Percentiles rank a stretch among this genome's conserved stretches.
Evolutionary conservation across 169 alveolate genomes (phyloP).

Genomic region (Plasmodium inui): DNA sequence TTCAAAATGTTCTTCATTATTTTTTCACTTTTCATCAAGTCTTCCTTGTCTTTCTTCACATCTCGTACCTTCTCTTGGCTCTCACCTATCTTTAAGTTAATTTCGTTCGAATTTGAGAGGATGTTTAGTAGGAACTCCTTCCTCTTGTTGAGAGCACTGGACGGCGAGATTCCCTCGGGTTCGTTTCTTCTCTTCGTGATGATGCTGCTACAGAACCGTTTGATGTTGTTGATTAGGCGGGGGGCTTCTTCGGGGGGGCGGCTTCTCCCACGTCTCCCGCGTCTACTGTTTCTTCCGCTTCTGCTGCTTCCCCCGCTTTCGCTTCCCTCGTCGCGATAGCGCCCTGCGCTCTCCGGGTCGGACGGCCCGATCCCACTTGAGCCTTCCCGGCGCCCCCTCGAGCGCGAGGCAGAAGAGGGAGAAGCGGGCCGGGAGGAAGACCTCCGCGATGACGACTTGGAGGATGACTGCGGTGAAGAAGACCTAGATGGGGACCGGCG

Average conservation of each 20-base stretch:
- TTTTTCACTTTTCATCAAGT: conserved; percentile 5
- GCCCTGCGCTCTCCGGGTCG: not conserved
- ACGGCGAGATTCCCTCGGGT: not conserved
- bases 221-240: conserved; percentile 2
- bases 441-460: not conserved
- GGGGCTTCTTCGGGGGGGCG: not conserved
- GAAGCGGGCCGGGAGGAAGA: not conserved
- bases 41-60: not conserved
- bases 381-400: not conserved
- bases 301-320: not conserved
- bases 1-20: conserved; percentile 24
- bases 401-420: not conserved
- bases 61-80: not conserved
- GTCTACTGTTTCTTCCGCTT: not conserved
- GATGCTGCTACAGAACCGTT: conserved; percentile 1
- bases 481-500: not conserved
- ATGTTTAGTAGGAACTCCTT: conserved; percentile 46
- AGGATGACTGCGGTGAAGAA: no score
- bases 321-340: not conserved
- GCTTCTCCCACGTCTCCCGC: not conserved
- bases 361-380: not conserved
- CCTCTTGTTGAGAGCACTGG: conserved; percentile 4
- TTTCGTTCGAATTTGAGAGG: conserved; percentile 29
- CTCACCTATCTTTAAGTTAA: not conserved
- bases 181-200: not conserved